A percentile compares a stretch with the other conserved stretches of the same genome.
Evolutionary conservation across 179 eudicot species (phyloP).

Genomic region (Carnegiea gigantea): DNA sequence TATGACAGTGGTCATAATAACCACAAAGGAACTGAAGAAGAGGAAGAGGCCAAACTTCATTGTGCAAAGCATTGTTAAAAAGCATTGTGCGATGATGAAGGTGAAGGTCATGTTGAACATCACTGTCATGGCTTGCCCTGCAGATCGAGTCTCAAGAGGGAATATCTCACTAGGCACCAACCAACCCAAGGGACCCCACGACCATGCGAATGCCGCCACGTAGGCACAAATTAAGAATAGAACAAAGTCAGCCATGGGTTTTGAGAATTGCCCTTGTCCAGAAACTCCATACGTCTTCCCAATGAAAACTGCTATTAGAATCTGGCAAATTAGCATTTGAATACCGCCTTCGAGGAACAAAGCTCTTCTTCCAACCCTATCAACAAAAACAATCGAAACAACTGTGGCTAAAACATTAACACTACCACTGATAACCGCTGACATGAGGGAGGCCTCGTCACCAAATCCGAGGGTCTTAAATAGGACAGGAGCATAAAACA

Average conservation of each 20-base stretch:
- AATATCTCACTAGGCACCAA: constrained; percentile 40
- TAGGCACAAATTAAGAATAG: constrained; percentile 31
- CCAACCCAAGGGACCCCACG: constrained; percentile 43
- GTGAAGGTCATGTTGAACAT: constrained; percentile 36
- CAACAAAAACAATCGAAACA: constrained; percentile 39
- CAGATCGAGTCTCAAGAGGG: constrained; percentile 38
- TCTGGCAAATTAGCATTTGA: constrained; percentile 40
- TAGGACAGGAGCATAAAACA: constrained; percentile 55
- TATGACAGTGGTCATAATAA: constrained; percentile 29
- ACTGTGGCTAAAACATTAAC: constrained; percentile 42
- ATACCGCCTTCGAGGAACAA: constrained; percentile 47
- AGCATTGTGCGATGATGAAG: constrained; percentile 36
- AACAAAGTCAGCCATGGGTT: constrained; percentile 21
- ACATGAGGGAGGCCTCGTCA: constrained; percentile 37
- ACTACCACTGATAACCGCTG: constrained; percentile 40
- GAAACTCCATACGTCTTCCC: constrained; percentile 30
- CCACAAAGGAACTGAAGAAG: constrained; percentile 33
- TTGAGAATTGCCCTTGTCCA: constrained; percentile 29
- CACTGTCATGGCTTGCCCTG: constrained; percentile 38
- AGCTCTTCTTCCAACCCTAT: constrained; percentile 36
- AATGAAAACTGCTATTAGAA: constrained; percentile 26
- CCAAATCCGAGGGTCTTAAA: constrained; percentile 52
- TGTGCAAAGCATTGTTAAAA: constrained; percentile 32
- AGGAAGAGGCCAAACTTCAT: constrained; percentile 36
- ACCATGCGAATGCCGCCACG: constrained; percentile 39